A percentile compares a stretch with the other conserved stretches of the same genome.
phyloP scores from a whole-genome alignment of 2,329 filamentous ascomycete species.

The Ilyonectria mors-panacis region DNA sequence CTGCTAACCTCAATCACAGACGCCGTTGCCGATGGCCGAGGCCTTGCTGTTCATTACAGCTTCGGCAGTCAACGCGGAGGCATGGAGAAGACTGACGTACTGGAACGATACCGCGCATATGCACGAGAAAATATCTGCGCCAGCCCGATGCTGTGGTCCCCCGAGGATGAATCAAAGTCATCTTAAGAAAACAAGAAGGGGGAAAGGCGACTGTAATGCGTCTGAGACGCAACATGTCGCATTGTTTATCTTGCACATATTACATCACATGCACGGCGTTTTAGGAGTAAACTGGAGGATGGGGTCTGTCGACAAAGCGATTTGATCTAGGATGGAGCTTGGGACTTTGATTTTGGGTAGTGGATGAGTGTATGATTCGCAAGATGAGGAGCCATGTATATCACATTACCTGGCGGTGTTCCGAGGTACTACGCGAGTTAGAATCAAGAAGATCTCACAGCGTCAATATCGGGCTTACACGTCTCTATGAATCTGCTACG shows the following conservation, averaged over 20 bases:
- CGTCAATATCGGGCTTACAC: background rate
- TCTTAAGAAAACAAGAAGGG: background rate
- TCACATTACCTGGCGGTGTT: background rate
- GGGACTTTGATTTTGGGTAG: background rate
- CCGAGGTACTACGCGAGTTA: background rate
- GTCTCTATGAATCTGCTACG: background rate
- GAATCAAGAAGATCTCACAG: background rate
- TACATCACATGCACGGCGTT: background rate
- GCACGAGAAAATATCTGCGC: slow-evolving; percentile 66
- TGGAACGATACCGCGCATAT: slow-evolving; percentile 67
- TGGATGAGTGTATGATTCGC: background rate
- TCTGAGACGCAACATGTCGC: background rate
- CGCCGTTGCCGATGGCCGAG: slow-evolving; percentile 67
- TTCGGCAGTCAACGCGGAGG: slow-evolving; percentile 57
- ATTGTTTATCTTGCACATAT: background rate
- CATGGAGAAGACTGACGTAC: slow-evolving; percentile 66
- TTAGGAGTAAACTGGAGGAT: background rate
- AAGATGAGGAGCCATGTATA: background rate
- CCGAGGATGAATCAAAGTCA: slow-evolving; percentile 29
- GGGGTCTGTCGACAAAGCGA: background rate
- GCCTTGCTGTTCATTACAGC: slow-evolving; percentile 68
- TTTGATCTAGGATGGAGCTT: background rate
- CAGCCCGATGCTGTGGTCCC: slow-evolving; percentile 50
- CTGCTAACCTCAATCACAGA: slow-evolving; percentile 43
- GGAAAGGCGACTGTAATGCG: too few species aligned